Evolutionary conservation across 345 rosid genomes (phyloP), one percentile per base, ranked within the genome.

Genomic region (Moricandia arvensis): DNA sequence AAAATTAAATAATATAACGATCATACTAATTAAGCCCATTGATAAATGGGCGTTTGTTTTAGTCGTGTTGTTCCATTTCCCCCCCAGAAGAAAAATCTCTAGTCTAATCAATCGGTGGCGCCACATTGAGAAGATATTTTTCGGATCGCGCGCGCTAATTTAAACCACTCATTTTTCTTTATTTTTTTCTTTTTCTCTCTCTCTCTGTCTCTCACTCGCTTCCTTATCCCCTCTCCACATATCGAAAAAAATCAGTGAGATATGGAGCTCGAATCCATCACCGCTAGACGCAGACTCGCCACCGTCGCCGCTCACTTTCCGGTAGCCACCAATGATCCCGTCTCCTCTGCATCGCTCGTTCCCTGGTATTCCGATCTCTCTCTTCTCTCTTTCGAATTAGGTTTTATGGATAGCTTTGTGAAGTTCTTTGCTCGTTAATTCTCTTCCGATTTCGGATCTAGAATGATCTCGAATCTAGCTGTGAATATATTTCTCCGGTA

Each of bases 221-320:
- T 21, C 24, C 24, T 21, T 33, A 13, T 30, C 75, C 26, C n/a
- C 7, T 13, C 49, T 6, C 49, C 71, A 64, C 26, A 26, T 13
- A 68, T 58, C 76, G 26, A 63, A 33, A 34, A n/a, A 57, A 13
- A 62, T 10, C 58, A 76, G 41, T 30, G 68, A 72, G 72, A 68
- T 54, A 93, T 93, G 98, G 96, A 88, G 80, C 71, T 61, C 55
- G 90, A 87, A 51, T 74, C 79, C 1, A 82, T 72, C 76, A 78
- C 74, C 59, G 78, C 81, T 41, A 85, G 83, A 47, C 88, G 96
- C 73, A 88, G 98, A 69, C 80, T 91, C 73, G 84, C 80, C 64
- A 82, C 79, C 78, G 79, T 93, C 33, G 85, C 91, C 27, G 75
- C 82, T 61, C 98, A 93, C 84, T 81, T 93, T 71, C 59, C 74